Base-by-base conservation (phyloP, 2,329 filamentous ascomycete species). In the Arthroderma sp. region DNA sequence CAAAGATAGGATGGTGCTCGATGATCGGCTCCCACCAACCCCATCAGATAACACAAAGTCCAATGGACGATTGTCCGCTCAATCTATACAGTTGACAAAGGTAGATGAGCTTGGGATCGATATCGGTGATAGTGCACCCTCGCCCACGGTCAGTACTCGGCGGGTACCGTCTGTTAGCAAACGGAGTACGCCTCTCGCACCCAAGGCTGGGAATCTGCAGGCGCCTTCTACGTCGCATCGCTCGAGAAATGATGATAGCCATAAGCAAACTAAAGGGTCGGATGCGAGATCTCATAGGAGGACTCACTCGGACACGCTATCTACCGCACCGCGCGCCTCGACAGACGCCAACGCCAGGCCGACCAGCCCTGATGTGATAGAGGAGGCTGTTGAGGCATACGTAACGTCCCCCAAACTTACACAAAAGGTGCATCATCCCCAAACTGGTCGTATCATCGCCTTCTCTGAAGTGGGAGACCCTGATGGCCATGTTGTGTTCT, bases 391-490 rank as follows among this genome's bases (percentile, higher is more conserved):
- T 0, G 83, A 90, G 57, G 82, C 85, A 1, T 98, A 95, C 67
- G 77, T 97, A 5, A 83, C 84, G 64, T 89, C 89, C 9, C 84
- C 89, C 0, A 83, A 91, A 6, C 73, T 98, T 56, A 94, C 88
- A 2, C 91, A 95, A 66, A 95, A 86, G 71, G 88, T 97, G 55
- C 79, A 79, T 21, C 88, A 96, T 70, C 89, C 90, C 0, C 85
- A 88, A 59, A 94, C 88, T 0, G 90, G 91, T 1, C 83, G 93
- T 15, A 79, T 86, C 2, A 96, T 98, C 63, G 94, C 90, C 0
- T 98, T 96, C 67, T 97, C 91, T 0, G 93, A 98, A 70, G 93
- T 98, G 2, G 93, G 93, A 13, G 91, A 97, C 69, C 84, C 91
- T 0, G 83, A 91, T 44, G 93, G 93, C 1, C 91, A 86, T 63